Percentiles rank a stretch among this genome's conserved stretches.
Evolutionary conservation across 129 eudicot species (phyloP).

Genomic region (sunflower (Helianthus annuus)): HanXRQr2.0-SUNRISE NC_035440.2:160231739-160232238

Average conservation of each 20-base stretch:
- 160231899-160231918: background rate
- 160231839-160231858: background rate
- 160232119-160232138: background rate
- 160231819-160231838: background rate
- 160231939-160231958: conserved; percentile 10
- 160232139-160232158: background rate
- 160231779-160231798: background rate
- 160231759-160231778: background rate
- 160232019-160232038: background rate
- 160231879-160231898: background rate
- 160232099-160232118: background rate
- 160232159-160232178: background rate
- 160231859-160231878: background rate
- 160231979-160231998: background rate
- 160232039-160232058: conserved; percentile 11
- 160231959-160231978: background rate
- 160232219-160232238: background rate
- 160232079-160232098: background rate
- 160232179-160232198: background rate
- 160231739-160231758: background rate
- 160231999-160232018: background rate
- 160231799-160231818: background rate
- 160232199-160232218: background rate
- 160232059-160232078: background rate
- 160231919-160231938: background rate